phyloP scores from a whole-genome alignment of 1,284 basidiomycete genomes.

The Trichosporon inkin region DNA sequence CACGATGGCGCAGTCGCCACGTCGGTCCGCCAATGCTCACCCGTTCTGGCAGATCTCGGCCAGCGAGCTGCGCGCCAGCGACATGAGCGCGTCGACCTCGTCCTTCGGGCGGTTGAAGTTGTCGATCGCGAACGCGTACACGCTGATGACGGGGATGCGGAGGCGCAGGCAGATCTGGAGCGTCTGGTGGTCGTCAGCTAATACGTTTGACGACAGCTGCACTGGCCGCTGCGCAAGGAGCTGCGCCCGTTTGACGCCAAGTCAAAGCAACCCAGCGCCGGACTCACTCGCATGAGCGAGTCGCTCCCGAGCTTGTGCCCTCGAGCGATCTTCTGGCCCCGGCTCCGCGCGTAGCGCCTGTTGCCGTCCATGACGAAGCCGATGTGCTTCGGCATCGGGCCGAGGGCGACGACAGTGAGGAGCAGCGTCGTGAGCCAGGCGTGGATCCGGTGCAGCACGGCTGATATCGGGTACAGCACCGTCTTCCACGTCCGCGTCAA shows the following conservation, averaged over 20 bases:
- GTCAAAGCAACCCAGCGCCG: neutral
- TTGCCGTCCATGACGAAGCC: constrained; percentile 99
- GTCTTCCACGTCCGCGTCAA: constrained; percentile 1
- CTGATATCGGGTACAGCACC: constrained; percentile 24
- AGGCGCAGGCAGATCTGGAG: constrained; percentile 76
- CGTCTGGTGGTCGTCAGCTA: constrained; percentile 55
- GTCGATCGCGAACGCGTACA: constrained; percentile 95
- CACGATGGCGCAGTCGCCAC: neutral
- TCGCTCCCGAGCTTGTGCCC: constrained; percentile 86
- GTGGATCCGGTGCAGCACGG: constrained; percentile 35
- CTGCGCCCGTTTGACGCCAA: neutral
- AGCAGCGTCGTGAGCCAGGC: constrained; percentile 51
- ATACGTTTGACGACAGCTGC: too few relatives aligned
- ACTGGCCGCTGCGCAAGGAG: neutral
- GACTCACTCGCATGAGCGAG: constrained; percentile 68
- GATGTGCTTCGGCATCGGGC: constrained; percentile 85
- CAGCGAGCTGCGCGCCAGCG: constrained; percentile 73
- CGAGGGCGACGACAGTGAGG: constrained; percentile 64
- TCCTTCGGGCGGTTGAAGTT: constrained; percentile 87
- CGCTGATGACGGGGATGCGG: constrained; percentile 74
- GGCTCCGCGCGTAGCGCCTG: constrained; percentile 76
- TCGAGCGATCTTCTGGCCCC: constrained; percentile 61
- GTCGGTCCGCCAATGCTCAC: constrained; percentile 53
- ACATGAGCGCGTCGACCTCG: constrained; percentile 86
- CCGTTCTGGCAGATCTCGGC: constrained; percentile 76